phyloP scores from a whole-genome alignment of 352 stramenopile genomes.

The Phytophthora crassamura region DNA sequence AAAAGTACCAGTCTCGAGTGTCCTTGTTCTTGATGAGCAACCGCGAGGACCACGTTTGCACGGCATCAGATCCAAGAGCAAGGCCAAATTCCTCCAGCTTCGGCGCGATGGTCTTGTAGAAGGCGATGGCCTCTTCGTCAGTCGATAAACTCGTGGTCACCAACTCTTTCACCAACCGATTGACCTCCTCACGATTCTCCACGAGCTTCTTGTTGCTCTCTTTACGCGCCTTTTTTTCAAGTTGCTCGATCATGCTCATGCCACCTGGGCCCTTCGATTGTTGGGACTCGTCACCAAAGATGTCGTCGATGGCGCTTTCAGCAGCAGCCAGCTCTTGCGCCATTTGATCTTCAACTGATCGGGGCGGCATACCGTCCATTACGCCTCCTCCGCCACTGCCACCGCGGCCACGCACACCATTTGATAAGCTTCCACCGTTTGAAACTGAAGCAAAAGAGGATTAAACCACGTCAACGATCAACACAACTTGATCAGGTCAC shows the following conservation, averaged over 20 bases:
- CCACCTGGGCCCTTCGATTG: conserved; percentile 66
- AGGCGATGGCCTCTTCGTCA: conserved; percentile 78
- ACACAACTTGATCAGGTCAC: not conserved
- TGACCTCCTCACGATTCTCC: conserved; percentile 71
- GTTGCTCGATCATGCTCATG: conserved; percentile 89
- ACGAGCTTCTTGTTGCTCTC: conserved; percentile 91
- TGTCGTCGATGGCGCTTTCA: conserved; percentile 83
- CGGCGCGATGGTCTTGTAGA: conserved; percentile 59
- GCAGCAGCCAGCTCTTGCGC: conserved; percentile 78
- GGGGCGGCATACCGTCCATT: conserved; percentile 26
- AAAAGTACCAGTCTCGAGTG: conserved; percentile 87
- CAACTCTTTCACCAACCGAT: conserved; percentile 59
- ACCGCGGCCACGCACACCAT: conserved; percentile 30
- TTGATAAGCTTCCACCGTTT: conserved; percentile 32
- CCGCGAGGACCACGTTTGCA: conserved; percentile 85
- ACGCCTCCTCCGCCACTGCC: conserved; percentile 18
- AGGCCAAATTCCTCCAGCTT: conserved; percentile 77
- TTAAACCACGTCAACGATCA: conserved; percentile 13
- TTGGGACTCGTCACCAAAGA: conserved; percentile 85
- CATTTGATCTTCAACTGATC: conserved; percentile 86
- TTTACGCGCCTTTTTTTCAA: conserved; percentile 87
- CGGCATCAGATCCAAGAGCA: conserved; percentile 65
- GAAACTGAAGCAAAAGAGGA: conserved; percentile 47
- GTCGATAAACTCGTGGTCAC: conserved; percentile 53
- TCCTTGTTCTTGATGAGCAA: conserved; percentile 91